Evolutionary conservation across 805 yeast genomes (phyloP).

Genomic region (Candida xyloterini): DNA sequence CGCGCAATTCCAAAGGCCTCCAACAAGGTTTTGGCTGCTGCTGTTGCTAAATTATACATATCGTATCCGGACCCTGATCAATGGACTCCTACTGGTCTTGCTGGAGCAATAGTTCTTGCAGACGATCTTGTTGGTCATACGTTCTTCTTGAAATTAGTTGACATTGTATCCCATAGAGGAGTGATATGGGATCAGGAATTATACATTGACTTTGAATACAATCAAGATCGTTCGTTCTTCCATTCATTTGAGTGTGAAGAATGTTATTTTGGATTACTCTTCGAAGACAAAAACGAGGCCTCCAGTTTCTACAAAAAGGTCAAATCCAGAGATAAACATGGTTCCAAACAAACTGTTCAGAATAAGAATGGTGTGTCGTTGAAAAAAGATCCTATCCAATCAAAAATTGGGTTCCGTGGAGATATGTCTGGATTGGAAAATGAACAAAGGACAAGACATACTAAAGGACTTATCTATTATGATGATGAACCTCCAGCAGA

Average conservation of each 20-base stretch:
- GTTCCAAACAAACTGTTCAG: constrained; percentile 76
- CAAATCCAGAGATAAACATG: constrained; percentile 71
- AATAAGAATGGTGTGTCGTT: constrained; percentile 87
- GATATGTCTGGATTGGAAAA: constrained; percentile 38
- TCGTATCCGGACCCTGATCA: constrained; percentile 79
- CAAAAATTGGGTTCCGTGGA: constrained; percentile 63
- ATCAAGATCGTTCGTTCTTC: constrained; percentile 92
- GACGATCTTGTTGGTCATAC: constrained; percentile 95
- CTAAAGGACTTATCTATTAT: constrained; percentile 63
- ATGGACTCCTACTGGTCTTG: constrained; percentile 87
- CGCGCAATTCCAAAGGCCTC: constrained; percentile 84
- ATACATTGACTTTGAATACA: constrained; percentile 81
- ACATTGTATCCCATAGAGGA: constrained; percentile 76
- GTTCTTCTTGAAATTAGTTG: constrained; percentile 85
- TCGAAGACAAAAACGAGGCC: constrained; percentile 88
- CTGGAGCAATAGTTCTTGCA: constrained; percentile 83
- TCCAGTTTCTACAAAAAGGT: constrained; percentile 80
- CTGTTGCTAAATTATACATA: constrained; percentile 84
- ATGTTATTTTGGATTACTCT: constrained; percentile 79
- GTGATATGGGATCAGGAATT: constrained; percentile 97
- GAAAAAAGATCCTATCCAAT: constrained; percentile 44
- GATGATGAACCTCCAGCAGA: constrained; percentile 81
- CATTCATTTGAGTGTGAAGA: constrained; percentile 93
- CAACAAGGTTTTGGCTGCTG: constrained; percentile 84
- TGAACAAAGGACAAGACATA: constrained; percentile 53